Evolutionary conservation across 2,329 filamentous ascomycete species (phyloP), one percentile per base, ranked within the genome.

Genomic region (Colletotrichum gloeosporioides): DNA sequence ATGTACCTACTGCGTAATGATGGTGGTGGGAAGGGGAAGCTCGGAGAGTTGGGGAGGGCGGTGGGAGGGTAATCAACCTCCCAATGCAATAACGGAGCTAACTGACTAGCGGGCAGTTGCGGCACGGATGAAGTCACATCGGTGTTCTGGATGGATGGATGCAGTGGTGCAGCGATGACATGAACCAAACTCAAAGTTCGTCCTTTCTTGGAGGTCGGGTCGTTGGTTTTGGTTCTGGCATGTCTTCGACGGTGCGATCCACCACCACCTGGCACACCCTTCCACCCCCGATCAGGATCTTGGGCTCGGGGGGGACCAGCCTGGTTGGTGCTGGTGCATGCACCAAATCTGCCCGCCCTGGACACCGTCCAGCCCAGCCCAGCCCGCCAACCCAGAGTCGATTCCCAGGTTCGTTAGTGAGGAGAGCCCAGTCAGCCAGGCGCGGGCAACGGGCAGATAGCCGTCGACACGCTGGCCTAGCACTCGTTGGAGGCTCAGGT

Each of bases 181-280:
- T 59, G 73, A 76, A 76, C 73, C 70, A 73, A 76, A 76, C 73
- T 76, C 73, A 76, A 76, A 76, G 73, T 76, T 76, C 73, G 73
- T 76, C 73, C 69, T 76, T 76, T 76, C 73, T 76, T 65, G 6
- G 18, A 44, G 39, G 39, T 44, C 39, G 39, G 39, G 39, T 44
- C 39, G 70, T 76, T 73, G 73, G 69, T 65, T 73, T 76, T 73
- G 73, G 62, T 74, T 74, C 73, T 75, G 73, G 73, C 73, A 75
- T 75, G 71, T 75, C 63, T 76, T 76, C 73, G 64, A 73, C 70
- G 64, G 44, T 65, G 73, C 64, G 64, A 76, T 76, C 73, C 73
- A 76, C 73, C 29, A 32, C 59, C 53, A 57, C 53, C 39, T 44
- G 39, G 39, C 65, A 68, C 65, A 44, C 65, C 69, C 34, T 63